Evolutionary conservation across 306 rosid species (phyloP).

Genomic region (Mimosa pudica): DNA sequence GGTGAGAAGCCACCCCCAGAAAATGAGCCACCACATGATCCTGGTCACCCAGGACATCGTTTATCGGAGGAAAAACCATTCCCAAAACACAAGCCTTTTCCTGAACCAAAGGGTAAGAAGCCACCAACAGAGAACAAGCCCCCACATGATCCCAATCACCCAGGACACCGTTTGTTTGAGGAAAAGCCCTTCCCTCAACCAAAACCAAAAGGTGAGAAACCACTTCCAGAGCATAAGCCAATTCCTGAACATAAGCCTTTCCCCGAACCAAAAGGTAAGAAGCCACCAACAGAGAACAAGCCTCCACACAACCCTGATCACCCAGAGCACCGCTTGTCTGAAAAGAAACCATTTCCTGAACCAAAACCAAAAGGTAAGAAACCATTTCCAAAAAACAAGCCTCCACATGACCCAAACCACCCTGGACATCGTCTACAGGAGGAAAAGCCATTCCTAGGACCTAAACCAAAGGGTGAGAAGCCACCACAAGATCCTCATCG

Average conservation of each 20-base stretch:
- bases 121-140: background rate
- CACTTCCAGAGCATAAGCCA: background rate
- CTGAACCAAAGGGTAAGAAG: background rate
- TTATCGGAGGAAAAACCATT: background rate
- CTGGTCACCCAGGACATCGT: background rate
- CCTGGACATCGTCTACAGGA: background rate
- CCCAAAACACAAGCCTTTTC: background rate
- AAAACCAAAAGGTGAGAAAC: background rate
- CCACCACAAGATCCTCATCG: slow-evolving; percentile 12
- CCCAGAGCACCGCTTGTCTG: background rate
- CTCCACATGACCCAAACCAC: background rate
- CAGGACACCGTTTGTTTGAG: background rate
- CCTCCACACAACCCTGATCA: background rate
- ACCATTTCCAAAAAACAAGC: background rate
- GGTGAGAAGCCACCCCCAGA: background rate
- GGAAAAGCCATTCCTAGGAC: background rate
- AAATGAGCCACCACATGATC: background rate
- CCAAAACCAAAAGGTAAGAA: background rate
- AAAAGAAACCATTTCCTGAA: background rate
- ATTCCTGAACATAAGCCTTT: background rate
- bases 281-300: background rate
- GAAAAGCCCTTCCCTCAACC: background rate
- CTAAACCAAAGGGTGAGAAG: background rate
- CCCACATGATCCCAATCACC: background rate
- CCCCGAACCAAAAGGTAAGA: background rate